Conservation (phyloP, 2,329 filamentous ascomycete genomes). For the Coleophoma cylindrospora region DNA sequence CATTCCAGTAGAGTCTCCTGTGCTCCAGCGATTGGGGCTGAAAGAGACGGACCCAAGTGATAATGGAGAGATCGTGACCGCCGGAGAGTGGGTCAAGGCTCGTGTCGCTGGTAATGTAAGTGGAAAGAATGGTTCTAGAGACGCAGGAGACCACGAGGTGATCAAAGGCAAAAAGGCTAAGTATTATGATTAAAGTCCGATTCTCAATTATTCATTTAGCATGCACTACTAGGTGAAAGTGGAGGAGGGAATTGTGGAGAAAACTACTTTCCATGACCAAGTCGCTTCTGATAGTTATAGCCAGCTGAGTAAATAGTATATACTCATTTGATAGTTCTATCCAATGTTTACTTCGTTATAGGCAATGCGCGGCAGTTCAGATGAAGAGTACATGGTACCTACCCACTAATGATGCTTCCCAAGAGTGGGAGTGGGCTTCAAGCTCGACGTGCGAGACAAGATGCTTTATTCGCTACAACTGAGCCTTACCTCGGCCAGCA, state of each 20-base stretch:
- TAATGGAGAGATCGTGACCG: slow-evolving; percentile 30
- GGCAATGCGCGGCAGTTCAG: too few species aligned
- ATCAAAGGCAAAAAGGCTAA: neutral
- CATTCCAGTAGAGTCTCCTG: slow-evolving; percentile 20
- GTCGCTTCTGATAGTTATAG: neutral
- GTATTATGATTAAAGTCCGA: neutral
- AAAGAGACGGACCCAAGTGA: slow-evolving; percentile 3
- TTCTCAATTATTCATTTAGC: neutral
- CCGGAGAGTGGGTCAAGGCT: slow-evolving; percentile 35
- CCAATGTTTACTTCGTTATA: neutral
- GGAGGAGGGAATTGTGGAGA: too few species aligned
- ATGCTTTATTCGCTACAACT: neutral
- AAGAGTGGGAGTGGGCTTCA: too few species aligned
- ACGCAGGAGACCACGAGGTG: neutral
- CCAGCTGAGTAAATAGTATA: neutral
- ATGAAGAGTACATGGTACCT: too few species aligned
- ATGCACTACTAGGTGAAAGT: too few species aligned
- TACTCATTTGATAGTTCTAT: neutral
- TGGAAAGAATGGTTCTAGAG: neutral
- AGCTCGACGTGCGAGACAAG: too few species aligned
- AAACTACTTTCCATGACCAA: neutral
- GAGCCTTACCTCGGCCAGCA: neutral
- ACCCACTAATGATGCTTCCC: too few species aligned
- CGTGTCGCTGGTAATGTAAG: slow-evolving; percentile 12
- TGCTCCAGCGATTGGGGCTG: slow-evolving; percentile 22